phyloP scores from a whole-genome alignment of 805 yeast genomes.

The Starmerella etchellsii region DNA sequence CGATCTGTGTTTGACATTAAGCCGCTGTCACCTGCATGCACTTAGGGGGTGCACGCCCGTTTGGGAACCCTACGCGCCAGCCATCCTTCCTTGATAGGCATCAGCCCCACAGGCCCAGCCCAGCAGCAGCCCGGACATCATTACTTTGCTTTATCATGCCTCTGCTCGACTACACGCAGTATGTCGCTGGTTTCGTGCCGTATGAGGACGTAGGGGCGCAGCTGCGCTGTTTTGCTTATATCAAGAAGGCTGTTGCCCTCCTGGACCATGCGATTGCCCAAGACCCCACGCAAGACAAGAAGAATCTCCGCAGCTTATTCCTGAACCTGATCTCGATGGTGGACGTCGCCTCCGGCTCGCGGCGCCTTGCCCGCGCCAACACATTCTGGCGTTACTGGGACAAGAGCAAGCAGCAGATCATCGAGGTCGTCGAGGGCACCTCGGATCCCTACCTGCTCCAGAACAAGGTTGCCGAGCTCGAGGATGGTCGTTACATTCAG shows the following conservation, averaged over 20 bases:
- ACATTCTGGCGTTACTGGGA: slow-evolving; percentile 31
- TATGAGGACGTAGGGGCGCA: slow-evolving; percentile 26
- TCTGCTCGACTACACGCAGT: slow-evolving; percentile 15
- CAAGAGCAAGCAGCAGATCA: slow-evolving; percentile 23
- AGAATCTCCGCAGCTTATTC: slow-evolving; percentile 6
- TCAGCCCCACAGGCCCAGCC: too few species aligned
- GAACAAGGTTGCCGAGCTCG: slow-evolving; percentile 22
- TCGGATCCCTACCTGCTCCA: slow-evolving; percentile 16
- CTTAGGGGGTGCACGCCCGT: too few species aligned
- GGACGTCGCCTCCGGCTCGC: slow-evolving; percentile 15
- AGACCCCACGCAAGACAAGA: slow-evolving; percentile 6
- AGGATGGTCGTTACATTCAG: slow-evolving; percentile 25
- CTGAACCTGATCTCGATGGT: slow-evolving; percentile 16
- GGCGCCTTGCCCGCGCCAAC: slow-evolving; percentile 19
- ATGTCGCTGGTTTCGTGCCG: slow-evolving; percentile 26
- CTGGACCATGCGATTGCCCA: slow-evolving; percentile 16
- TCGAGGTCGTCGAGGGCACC: slow-evolving; percentile 15
- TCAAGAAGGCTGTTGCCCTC: slow-evolving; percentile 18
- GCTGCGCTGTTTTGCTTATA: slow-evolving; percentile 23
- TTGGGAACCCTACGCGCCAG: too few species aligned
- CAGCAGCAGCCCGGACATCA: too few species aligned
- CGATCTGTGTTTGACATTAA: too few species aligned
- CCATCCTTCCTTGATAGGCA: too few species aligned
- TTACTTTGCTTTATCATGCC: too few species aligned
- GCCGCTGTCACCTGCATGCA: too few species aligned